phyloP scores from a whole-genome alignment of 371 early-diverging fungal species.

The Mortierella sp. region DNA sequence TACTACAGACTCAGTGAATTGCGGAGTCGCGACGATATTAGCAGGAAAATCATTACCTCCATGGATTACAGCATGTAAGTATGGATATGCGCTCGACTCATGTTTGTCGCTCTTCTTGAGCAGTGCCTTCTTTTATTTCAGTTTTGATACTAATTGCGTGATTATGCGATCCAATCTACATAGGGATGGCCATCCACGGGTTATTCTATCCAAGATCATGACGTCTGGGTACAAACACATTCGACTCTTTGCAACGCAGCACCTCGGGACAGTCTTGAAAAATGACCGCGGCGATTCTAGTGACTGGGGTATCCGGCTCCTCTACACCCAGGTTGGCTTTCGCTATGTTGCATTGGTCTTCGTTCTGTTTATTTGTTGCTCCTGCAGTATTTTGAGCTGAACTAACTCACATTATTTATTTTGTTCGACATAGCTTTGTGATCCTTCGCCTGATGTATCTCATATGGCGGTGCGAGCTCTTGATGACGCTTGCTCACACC shows the following conservation, averaged over 20 bases:
- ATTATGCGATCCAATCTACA: background rate
- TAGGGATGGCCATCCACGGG: slow-evolving; percentile 87
- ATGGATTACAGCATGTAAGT: slow-evolving; percentile 80
- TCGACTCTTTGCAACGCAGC: slow-evolving; percentile 84
- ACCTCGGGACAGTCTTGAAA: slow-evolving; percentile 76
- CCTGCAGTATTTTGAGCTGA: background rate
- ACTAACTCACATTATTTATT: background rate
- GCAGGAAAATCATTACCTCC: slow-evolving; percentile 81
- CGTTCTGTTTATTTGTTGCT: background rate
- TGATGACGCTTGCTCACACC: slow-evolving; percentile 81
- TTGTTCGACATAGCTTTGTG: slow-evolving; percentile 72
- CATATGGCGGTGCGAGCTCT: slow-evolving; percentile 81
- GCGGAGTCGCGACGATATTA: slow-evolving; percentile 85
- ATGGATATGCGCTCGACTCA: background rate
- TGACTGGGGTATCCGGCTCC: slow-evolving; percentile 83
- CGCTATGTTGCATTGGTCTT: background rate
- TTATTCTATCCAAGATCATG: slow-evolving; percentile 87
- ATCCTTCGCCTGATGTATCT: slow-evolving; percentile 82
- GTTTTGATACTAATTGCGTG: background rate
- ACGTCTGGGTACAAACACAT: slow-evolving; percentile 86
- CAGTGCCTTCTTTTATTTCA: background rate
- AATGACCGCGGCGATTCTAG: slow-evolving; percentile 72
- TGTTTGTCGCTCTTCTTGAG: no score
- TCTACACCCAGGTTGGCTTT: slow-evolving; percentile 75
- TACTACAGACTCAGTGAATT: slow-evolving; percentile 88